Conservation (phyloP, 768 basidiomycete species). For the Russula lepida region DNA sequence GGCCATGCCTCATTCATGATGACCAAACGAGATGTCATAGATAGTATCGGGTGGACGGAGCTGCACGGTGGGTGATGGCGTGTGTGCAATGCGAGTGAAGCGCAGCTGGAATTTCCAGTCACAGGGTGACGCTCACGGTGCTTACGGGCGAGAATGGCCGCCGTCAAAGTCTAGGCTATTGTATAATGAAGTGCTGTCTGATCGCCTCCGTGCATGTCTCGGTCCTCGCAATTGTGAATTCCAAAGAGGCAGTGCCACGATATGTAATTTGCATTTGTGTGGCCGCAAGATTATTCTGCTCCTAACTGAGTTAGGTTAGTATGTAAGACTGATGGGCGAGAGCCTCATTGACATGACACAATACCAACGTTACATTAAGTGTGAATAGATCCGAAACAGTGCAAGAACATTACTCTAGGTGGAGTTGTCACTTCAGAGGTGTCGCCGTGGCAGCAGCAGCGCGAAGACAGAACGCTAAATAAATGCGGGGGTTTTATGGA, state of each 20-base stretch:
- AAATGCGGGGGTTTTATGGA: not conserved
- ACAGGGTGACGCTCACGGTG: not conserved
- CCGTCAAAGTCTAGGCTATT: not conserved
- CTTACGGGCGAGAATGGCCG: not conserved
- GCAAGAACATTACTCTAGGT: not conserved
- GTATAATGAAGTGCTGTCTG: not conserved
- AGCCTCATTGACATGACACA: constrained; percentile 5
- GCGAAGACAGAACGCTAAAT: not conserved
- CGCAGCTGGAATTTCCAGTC: not conserved
- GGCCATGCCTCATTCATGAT: not conserved
- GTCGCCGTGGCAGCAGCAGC: not conserved
- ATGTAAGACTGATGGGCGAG: not conserved
- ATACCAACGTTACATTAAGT: not conserved
- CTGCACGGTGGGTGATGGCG: not conserved
- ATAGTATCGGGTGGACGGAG: not conserved
- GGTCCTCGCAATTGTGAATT: not conserved
- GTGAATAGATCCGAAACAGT: not conserved
- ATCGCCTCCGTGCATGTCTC: not conserved
- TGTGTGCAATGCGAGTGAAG: not conserved
- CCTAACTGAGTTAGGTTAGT: constrained; percentile 1
- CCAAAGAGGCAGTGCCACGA: not conserved
- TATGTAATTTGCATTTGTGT: not conserved
- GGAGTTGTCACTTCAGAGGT: not conserved
- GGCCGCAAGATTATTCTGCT: not conserved
- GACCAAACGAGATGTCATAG: not conserved